A percentile compares a stretch with the other conserved stretches of the same genome.
phyloP scores from a whole-genome alignment of 2,329 filamentous ascomycete species.

The Pseudocercospora crystallina region DNA sequence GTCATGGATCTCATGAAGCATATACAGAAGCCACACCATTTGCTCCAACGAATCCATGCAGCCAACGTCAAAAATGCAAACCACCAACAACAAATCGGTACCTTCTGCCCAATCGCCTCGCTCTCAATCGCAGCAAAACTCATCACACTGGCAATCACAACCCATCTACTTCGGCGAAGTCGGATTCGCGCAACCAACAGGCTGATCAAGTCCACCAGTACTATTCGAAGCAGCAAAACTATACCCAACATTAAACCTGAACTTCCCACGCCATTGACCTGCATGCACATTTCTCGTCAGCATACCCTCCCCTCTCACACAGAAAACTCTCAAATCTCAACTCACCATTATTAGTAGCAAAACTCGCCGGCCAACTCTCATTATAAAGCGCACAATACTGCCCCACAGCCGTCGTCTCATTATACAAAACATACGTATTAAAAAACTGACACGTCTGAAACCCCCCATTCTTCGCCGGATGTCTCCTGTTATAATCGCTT shows the following conservation, averaged over 20 bases:
- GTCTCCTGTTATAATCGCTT: constrained; percentile 25
- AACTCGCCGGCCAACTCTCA: constrained; percentile 24
- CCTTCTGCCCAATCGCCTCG: too few relatives aligned
- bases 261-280: background rate
- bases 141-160: too few relatives aligned
- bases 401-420: constrained; percentile 23
- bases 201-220: constrained; percentile 9
- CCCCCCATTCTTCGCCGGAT: constrained; percentile 21
- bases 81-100: too few relatives aligned
- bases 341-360: constrained; percentile 30
- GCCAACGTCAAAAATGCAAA: too few relatives aligned
- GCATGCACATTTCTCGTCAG: too few relatives aligned
- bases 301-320: too few relatives aligned
- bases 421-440: constrained; percentile 36
- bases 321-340: background rate
- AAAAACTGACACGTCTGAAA: constrained; percentile 35
- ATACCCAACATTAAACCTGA: constrained; percentile 9
- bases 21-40: too few relatives aligned
- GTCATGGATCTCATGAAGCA: too few relatives aligned
- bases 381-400: constrained; percentile 34
- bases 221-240: constrained; percentile 19
- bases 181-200: constrained; percentile 4
- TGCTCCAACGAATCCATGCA: too few relatives aligned
- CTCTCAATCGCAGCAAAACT: too few relatives aligned
- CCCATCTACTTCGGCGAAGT: background rate